phyloP scores from a whole-genome alignment of 1,139 yeast genomes.

The Blastobotrys malaysiensis region DNA sequence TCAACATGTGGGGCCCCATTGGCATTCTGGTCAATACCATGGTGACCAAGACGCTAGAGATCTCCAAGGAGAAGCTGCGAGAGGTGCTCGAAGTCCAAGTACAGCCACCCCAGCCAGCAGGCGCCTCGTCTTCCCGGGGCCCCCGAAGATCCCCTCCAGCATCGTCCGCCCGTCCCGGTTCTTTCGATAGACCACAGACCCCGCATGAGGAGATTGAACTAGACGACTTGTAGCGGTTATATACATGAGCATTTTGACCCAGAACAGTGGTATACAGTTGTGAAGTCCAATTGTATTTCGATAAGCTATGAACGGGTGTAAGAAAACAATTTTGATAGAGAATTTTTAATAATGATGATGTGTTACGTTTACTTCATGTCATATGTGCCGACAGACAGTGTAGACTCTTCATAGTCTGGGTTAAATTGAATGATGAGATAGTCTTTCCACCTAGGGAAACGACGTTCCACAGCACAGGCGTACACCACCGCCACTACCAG shows the following conservation, averaged over 20 bases:
- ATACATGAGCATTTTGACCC: background rate
- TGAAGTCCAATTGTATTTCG: background rate
- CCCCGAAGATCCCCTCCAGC: background rate
- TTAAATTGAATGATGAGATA: background rate
- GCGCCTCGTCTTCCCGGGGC: background rate
- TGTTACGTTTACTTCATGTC: no score
- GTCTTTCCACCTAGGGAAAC: background rate
- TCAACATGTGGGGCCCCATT: conserved; percentile 75
- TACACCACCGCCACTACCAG: background rate
- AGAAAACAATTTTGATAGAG: no score
- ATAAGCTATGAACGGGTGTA: no score
- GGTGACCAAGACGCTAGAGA: conserved; percentile 49
- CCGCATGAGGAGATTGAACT: background rate
- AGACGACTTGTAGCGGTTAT: background rate
- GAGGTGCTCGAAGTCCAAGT: conserved; percentile 26
- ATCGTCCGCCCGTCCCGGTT: background rate
- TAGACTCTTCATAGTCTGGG: background rate
- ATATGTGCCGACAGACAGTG: background rate
- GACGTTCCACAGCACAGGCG: background rate
- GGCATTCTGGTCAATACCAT: conserved; percentile 53
- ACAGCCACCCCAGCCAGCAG: conserved; percentile 7
- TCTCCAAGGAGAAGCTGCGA: conserved; percentile 53
- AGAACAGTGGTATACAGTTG: no score
- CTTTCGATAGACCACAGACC: background rate
- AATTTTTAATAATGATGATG: no score